Conservation (phyloP, 2,329 filamentous ascomycete species). For the Neonectria ditissima region DNA sequence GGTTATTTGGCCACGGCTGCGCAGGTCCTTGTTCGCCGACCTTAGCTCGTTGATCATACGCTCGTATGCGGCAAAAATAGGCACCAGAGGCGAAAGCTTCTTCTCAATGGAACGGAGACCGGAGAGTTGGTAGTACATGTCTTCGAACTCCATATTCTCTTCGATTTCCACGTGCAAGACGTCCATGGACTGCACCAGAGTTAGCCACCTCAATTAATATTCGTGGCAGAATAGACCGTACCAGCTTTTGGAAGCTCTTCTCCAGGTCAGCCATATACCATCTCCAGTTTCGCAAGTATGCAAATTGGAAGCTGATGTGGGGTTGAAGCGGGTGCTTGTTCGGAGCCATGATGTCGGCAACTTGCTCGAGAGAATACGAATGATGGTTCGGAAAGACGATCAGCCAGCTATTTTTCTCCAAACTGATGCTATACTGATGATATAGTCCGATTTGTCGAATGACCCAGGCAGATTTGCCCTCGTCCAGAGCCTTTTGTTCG, state of each 20-base stretch:
- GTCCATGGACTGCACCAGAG: background rate
- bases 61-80: background rate
- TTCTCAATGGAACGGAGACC: background rate
- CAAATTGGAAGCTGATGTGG: background rate
- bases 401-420: background rate
- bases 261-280: background rate
- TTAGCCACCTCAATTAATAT: background rate
- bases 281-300: background rate
- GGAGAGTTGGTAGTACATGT: background rate
- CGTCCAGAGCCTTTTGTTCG: background rate
- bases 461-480: background rate
- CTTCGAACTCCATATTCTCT: background rate
- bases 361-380: background rate
- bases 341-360: background rate
- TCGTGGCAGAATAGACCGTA: background rate
- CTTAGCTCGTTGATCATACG: background rate
- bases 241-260: background rate
- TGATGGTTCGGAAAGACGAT: background rate
- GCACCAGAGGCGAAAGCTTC: background rate
- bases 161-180: background rate
- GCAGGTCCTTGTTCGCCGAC: background rate
- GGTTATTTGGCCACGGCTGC: background rate
- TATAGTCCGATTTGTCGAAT: slow-evolving; percentile 2
- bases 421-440: background rate
- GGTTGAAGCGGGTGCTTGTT: background rate